Evolutionary conservation across 163 green algal species (phyloP).

Genomic region (Coccomyxa subellipsoidea): DNA sequence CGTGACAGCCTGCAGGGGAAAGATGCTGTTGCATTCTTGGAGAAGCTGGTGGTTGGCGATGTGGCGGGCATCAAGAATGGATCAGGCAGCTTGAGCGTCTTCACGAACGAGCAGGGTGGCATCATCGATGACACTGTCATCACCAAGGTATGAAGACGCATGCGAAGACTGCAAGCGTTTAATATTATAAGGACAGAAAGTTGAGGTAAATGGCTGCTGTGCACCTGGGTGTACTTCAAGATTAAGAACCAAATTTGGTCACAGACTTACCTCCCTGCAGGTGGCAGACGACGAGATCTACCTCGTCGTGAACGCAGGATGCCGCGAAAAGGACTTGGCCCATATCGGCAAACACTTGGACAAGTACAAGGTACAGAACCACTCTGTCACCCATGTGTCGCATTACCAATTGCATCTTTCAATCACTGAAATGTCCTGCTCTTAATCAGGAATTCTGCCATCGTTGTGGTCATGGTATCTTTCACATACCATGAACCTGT

Average conservation of each 20-base stretch:
- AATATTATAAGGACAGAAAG: too few relatives aligned
- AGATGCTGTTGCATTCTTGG: constrained; percentile 89
- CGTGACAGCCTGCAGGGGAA: constrained; percentile 63
- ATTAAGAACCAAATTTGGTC: too few relatives aligned
- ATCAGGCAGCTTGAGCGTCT: constrained; percentile 84
- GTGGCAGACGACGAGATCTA: constrained; percentile 82
- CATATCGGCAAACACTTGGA: constrained; percentile 85
- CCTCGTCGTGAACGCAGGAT: constrained; percentile 97
- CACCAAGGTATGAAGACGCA: constrained; percentile 69
- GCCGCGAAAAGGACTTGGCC: constrained; percentile 94
- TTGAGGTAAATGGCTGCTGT: too few relatives aligned
- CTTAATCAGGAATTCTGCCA: too few relatives aligned
- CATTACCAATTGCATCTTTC: too few relatives aligned
- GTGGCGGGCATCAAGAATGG: constrained; percentile 73
- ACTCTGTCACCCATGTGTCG: too few relatives aligned
- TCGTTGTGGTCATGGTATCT: too few relatives aligned
- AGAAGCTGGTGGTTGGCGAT: constrained; percentile 92
- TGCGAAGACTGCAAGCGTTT: too few relatives aligned
- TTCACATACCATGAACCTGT: too few relatives aligned
- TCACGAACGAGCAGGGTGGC: constrained; percentile 97
- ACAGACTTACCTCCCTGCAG: constrained; percentile 27
- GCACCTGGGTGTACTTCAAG: too few relatives aligned
- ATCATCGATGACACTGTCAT: constrained; percentile 99
- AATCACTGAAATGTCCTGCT: too few relatives aligned
- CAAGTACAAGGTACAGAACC: constrained; percentile 41